Evolutionary conservation across 2,329 filamentous ascomycete genomes (phyloP), one percentile per base, ranked within the genome.

Genomic region (Fonsecaea nubica): DNA sequence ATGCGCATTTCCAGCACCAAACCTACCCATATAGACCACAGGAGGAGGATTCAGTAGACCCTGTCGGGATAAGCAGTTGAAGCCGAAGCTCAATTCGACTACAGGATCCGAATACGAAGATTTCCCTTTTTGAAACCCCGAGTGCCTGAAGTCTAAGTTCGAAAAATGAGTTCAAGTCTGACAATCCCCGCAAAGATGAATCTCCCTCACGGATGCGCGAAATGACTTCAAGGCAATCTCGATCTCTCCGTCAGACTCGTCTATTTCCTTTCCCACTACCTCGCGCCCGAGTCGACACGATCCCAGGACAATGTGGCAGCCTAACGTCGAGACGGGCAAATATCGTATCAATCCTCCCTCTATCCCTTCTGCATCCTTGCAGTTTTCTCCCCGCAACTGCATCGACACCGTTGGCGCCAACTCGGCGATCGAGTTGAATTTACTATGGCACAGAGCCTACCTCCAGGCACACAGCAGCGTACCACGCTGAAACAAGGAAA

Each of bases 241-340:
- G 21, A 48, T 48, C 4, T 48, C 18, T 4, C 9, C 25, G 45
- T 25, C 45, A 48, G 45, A 48, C 45, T 25, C 6, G 8, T 48
- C 13, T 2, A 48, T 48, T 48, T 48, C 12, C 18, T 25, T 9
- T 48, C 25, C 8, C 13, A 8, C 15, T 10, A 10, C 18, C 6
- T 25, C 15, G 7, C 7, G 18, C 3, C 10, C 8, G 25, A 58
- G 57, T 18, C 15, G 10, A n/a, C 40, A 45, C 12, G 40, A 36
- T 59, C 57, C 35, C 15, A 2, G 9, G 18, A 32, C 15, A 64
- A 59, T 5, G 54, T 30, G 36, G 58, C 58, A 58, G 64, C 59
- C 59, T 66, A 38, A 54, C 45, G 40, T 59, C 45, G 18, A 40
- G 30, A 62, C 40, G 10, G 65, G 65, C 50, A 67, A 45, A 62